These are phyloP conservation scores for Saururus chinensis DNA, from an alignment of 164 flowering plant species.

Conservation along the genomic window DNA sequence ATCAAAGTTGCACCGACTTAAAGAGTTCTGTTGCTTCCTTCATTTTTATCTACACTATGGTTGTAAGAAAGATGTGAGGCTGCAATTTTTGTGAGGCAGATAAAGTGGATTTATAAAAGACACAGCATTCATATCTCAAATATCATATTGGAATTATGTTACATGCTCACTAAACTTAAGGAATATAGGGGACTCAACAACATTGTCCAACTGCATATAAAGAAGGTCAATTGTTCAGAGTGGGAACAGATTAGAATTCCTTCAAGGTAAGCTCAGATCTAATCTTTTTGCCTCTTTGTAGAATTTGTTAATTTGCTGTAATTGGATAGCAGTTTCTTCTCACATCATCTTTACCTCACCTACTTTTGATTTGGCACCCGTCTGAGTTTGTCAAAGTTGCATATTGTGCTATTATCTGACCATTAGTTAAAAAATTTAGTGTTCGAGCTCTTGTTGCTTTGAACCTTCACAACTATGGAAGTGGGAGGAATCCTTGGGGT, in stretches of 20 bases:
- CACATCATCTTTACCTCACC: background rate
- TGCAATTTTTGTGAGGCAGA: too few relatives aligned
- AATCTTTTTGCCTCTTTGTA: background rate
- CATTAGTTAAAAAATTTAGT: constrained; percentile 19
- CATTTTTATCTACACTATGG: too few relatives aligned
- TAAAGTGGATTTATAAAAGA: too few relatives aligned
- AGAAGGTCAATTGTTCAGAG: constrained; percentile 57
- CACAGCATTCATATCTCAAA: too few relatives aligned
- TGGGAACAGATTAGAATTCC: constrained; percentile 84
- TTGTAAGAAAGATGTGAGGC: too few relatives aligned
- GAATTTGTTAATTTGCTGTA: background rate
- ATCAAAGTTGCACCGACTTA: too few relatives aligned
- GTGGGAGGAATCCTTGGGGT: constrained; percentile 99
- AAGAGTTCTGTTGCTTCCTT: too few relatives aligned
- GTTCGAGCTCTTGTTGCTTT: constrained; percentile 85
- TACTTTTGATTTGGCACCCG: background rate
- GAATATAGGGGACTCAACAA: constrained; percentile 68
- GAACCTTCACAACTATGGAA: constrained; percentile 85
- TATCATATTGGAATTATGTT: too few relatives aligned
- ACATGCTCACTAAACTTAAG: background rate
- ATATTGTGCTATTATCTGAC: background rate
- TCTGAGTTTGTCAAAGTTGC: background rate
- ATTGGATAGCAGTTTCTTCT: background rate
- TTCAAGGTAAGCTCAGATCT: constrained; percentile 31
- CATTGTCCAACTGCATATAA: constrained; percentile 60